These are phyloP conservation scores for Talinum fruticosum DNA, from an alignment of 148 eudicot genomes.

Conservation along the genomic window DNA sequence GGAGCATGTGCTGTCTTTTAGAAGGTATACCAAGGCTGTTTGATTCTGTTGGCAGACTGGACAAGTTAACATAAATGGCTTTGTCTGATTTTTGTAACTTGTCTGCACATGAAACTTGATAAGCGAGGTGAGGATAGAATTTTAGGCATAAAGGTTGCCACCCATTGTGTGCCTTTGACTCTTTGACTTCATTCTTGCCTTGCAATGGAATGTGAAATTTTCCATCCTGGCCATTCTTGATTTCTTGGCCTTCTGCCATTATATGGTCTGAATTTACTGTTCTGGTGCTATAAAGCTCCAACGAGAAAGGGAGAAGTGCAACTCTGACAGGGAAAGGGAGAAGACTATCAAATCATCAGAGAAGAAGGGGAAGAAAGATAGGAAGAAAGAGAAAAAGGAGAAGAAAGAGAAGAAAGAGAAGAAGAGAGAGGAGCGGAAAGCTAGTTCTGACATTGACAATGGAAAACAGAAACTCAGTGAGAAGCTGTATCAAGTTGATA, in stretches of 20 bases:
- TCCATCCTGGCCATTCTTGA: constrained; percentile 38
- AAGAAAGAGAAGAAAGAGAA: constrained; percentile 25
- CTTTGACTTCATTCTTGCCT: constrained; percentile 15
- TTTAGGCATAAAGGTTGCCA: constrained; percentile 15
- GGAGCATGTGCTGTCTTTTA: too few species aligned
- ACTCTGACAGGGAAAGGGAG: constrained; percentile 33
- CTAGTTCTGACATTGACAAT: constrained; percentile 1
- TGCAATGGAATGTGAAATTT: constrained; percentile 16
- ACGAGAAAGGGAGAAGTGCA: constrained; percentile 48
- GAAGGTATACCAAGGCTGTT: not conserved
- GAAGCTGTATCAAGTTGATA: constrained; percentile 14
- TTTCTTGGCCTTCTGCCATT: constrained; percentile 32
- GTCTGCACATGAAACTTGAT: not conserved
- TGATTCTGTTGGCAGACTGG: not conserved
- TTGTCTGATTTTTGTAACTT: not conserved
- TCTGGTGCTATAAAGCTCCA: constrained; percentile 98
- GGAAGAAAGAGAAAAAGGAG: constrained; percentile 29
- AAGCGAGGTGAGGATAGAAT: not conserved
- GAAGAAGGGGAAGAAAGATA: constrained; percentile 30
- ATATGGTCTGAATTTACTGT: constrained; percentile 55
- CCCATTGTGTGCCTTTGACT: not conserved
- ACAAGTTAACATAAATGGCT: not conserved
- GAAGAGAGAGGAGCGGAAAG: constrained; percentile 17
- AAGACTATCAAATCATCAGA: constrained; percentile 19
- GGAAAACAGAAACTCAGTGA: constrained; percentile 26